Conservation (phyloP, 768 basidiomycete species). For the Cystobasidium onofrii region DNA sequence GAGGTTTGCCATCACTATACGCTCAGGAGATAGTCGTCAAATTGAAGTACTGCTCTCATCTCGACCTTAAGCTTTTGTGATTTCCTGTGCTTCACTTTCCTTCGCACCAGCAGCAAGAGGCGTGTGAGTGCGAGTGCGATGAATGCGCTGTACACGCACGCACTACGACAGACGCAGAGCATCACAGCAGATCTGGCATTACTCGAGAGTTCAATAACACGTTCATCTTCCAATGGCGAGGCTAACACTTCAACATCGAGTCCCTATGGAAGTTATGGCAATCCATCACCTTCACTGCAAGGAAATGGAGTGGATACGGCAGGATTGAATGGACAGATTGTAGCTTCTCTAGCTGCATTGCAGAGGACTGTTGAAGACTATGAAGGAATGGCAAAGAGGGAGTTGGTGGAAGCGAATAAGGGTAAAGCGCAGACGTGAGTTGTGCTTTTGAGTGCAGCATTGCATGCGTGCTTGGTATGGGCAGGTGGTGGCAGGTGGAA, state of each 20-base stretch:
- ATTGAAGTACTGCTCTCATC: too few relatives aligned
- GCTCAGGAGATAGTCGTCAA: too few relatives aligned
- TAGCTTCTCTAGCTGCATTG: constrained; percentile 91
- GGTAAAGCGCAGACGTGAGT: constrained; percentile 87
- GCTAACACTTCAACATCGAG: neutral
- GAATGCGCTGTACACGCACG: constrained; percentile 33
- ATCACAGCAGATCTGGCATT: constrained; percentile 26
- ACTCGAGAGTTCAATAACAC: constrained; percentile 13
- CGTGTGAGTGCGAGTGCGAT: neutral
- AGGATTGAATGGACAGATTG: constrained; percentile 74
- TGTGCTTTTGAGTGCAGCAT: too few relatives aligned
- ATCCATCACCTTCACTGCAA: constrained; percentile 3
- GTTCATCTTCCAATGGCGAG: neutral
- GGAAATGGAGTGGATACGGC: constrained; percentile 40
- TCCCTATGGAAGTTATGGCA: neutral
- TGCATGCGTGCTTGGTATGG: neutral
- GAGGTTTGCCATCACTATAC: too few relatives aligned
- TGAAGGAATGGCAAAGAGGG: constrained; percentile 89
- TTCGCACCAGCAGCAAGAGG: neutral
- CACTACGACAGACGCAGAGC: constrained; percentile 30
- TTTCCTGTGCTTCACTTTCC: neutral
- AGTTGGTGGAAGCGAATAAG: constrained; percentile 90
- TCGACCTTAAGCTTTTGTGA: neutral
- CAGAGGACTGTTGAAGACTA: constrained; percentile 93
- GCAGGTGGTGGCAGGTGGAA: neutral